Conservation (phyloP, 2,329 filamentous ascomycete species). For the Aspergillus felis region DNA sequence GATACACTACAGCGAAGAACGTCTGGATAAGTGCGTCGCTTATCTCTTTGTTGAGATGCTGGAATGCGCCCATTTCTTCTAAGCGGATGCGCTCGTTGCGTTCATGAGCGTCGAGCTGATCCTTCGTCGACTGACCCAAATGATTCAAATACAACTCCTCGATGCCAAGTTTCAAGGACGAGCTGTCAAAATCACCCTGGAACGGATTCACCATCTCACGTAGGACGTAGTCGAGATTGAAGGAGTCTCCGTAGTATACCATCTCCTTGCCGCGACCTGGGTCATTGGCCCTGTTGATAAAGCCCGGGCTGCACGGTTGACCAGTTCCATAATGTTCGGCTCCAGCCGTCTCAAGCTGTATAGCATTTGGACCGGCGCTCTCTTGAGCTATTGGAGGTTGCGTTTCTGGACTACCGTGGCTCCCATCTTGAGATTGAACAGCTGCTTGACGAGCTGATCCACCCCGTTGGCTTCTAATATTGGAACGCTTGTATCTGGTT, state of each 20-base stretch:
- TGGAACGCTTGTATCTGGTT: not conserved
- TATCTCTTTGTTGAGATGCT: not conserved
- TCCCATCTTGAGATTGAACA: not conserved
- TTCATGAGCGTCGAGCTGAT: slow-evolving; percentile 2
- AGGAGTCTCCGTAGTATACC: slow-evolving; percentile 8
- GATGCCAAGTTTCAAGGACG: not conserved
- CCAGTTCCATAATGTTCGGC: not conserved
- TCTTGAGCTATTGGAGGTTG: not conserved
- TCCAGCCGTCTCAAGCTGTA: no score
- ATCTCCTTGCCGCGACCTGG: not conserved
- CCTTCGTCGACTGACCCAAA: slow-evolving; percentile 2
- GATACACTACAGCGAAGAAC: slow-evolving; percentile 1
- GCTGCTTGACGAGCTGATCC: not conserved
- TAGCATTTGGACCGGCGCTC: no score
- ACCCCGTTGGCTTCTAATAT: not conserved
- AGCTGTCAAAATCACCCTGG: not conserved
- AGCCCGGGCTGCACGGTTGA: not conserved
- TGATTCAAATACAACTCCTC: slow-evolving; percentile 3
- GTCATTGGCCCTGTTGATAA: not conserved
- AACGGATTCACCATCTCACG: slow-evolving; percentile 1
- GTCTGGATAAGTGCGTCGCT: not conserved
- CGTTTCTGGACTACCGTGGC: not conserved
- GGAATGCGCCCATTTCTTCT: slow-evolving; percentile 1
- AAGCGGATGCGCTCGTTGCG: not conserved
- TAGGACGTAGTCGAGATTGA: slow-evolving; percentile 6